phyloP scores from a whole-genome alignment of 345 rosid species.

The Brassica cretica region DNA sequence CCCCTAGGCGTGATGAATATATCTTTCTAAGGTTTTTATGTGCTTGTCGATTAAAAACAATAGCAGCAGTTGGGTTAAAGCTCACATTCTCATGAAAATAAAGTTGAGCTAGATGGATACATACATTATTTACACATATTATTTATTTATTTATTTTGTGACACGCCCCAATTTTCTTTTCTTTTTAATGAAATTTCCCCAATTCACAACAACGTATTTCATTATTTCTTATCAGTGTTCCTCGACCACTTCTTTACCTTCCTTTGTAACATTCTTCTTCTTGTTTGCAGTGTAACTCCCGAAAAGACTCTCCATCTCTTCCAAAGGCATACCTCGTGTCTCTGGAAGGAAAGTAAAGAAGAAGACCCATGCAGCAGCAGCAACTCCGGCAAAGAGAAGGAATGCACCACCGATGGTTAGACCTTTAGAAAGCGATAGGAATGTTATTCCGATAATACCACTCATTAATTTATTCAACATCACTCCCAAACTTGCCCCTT shows the following conservation, averaged over 20 bases:
- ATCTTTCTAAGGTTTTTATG: too few species aligned
- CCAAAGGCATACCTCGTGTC: slow-evolving; percentile 63
- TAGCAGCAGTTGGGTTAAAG: background rate
- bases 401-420: slow-evolving; percentile 61
- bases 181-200: too few species aligned
- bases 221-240: background rate
- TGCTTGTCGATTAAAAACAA: background rate
- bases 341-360: slow-evolving; percentile 57
- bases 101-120: background rate
- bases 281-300: slow-evolving; percentile 39
- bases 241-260: slow-evolving; percentile 14
- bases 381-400: slow-evolving; percentile 51
- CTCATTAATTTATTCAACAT: slow-evolving; percentile 68
- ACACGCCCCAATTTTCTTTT: background rate
- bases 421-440: slow-evolving; percentile 45
- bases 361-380: slow-evolving; percentile 47
- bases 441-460: slow-evolving; percentile 65
- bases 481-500: slow-evolving; percentile 63
- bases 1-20: background rate
- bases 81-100: too few species aligned
- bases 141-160: background rate
- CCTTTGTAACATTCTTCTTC: slow-evolving; percentile 5
- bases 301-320: slow-evolving; percentile 58
- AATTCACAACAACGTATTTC: background rate
- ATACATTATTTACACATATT: background rate